These are phyloP conservation scores for Sugiyamaella novakii DNA, from an alignment of 1,139 yeast species.

Conservation along the genomic window DNA sequence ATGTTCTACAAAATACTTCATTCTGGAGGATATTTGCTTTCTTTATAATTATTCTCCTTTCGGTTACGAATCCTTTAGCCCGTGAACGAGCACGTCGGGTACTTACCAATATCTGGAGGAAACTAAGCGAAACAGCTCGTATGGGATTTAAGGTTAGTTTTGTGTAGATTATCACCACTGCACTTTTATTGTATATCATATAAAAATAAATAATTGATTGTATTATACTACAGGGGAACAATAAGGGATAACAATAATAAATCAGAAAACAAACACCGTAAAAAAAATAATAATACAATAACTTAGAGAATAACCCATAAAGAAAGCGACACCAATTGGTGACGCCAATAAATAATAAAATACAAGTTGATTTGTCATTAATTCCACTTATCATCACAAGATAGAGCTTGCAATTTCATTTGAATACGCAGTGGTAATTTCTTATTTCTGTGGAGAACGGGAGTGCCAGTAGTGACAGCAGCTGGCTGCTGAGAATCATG, in stretches of 20 bases:
- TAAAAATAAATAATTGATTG: too few relatives aligned
- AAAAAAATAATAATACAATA: background rate
- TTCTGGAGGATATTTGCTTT: slow-evolving; percentile 24
- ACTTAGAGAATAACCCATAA: background rate
- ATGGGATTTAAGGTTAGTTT: slow-evolving; percentile 37
- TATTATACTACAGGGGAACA: too few relatives aligned
- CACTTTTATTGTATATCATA: slow-evolving; percentile 8
- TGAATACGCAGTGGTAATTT: slow-evolving; percentile 20
- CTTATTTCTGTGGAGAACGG: background rate
- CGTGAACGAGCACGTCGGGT: slow-evolving; percentile 24
- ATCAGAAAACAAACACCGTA: background rate
- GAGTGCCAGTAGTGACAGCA: background rate
- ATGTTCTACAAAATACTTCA: background rate
- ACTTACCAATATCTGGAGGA: slow-evolving; percentile 25
- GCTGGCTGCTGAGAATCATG: background rate
- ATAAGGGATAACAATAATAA: background rate
- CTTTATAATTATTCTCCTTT: slow-evolving; percentile 25
- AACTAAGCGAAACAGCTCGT: slow-evolving; percentile 28
- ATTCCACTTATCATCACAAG: slow-evolving; percentile 4
- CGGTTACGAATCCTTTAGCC: slow-evolving; percentile 26
- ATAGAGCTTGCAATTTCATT: slow-evolving; percentile 13
- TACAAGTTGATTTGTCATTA: slow-evolving; percentile 4
- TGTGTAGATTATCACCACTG: slow-evolving; percentile 24
- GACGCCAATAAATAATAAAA: background rate
- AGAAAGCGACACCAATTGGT: background rate